A percentile compares a stretch with the other conserved stretches of the same genome.
Evolutionary conservation across 352 stramenopile genomes (phyloP).

Genomic region (Globisporangium polare): DNA sequence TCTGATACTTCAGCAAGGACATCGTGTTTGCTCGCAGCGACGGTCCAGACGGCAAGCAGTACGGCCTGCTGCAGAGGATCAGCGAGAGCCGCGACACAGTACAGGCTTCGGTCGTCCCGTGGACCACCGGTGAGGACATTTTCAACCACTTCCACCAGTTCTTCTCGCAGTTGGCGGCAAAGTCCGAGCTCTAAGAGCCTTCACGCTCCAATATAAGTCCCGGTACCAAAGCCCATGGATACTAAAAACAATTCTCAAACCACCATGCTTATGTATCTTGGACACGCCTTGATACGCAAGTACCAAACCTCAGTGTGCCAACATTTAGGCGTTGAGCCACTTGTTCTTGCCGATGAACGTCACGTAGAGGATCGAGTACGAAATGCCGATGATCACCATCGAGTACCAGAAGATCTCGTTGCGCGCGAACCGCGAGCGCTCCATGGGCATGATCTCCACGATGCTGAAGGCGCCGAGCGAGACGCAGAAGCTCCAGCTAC

Average conservation of each 20-base stretch:
- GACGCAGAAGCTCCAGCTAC: constrained; percentile 58
- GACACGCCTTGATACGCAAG: not conserved
- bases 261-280: not conserved
- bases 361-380: constrained; percentile 45
- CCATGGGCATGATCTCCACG: constrained; percentile 32
- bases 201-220: not conserved
- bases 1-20: constrained; percentile 28
- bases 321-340: constrained; percentile 30
- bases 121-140: constrained; percentile 52
- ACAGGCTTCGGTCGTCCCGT: constrained; percentile 34
- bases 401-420: constrained; percentile 48
- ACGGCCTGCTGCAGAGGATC: constrained; percentile 35
- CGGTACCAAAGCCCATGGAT: too few relatives aligned
- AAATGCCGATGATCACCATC: constrained; percentile 38
- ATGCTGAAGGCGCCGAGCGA: constrained; percentile 51
- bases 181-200: not conserved
- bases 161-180: constrained; percentile 5
- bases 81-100: constrained; percentile 27
- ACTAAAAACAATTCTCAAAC: not conserved
- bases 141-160: constrained; percentile 30
- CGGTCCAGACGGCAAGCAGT: constrained; percentile 21
- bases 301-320: too few relatives aligned
- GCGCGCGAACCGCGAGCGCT: constrained; percentile 25
- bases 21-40: constrained; percentile 47
- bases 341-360: constrained; percentile 58